Evolutionary conservation across 192 early-diverging fungal species (phyloP).

Genomic region (Coemansia sp.): DNA sequence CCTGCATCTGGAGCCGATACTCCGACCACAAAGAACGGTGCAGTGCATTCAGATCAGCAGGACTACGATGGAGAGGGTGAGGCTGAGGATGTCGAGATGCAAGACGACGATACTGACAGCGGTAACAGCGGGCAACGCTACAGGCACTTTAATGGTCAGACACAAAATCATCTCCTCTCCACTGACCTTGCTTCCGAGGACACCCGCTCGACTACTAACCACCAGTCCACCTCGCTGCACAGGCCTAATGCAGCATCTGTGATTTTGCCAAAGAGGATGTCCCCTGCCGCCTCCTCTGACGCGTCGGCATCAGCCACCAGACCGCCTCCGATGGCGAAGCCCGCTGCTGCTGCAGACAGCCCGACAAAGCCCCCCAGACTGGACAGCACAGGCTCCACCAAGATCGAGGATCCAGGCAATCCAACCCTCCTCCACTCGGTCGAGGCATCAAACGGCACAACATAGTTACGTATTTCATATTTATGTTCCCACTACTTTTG

Average conservation of each 20-base stretch:
- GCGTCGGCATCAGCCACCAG: conserved; percentile 4
- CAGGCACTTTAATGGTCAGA: neutral
- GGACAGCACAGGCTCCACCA: neutral
- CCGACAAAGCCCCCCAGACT: neutral
- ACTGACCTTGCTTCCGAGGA: neutral
- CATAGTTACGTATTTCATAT: conserved; percentile 12
- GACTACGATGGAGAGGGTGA: conserved; percentile 36
- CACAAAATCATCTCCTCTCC: neutral
- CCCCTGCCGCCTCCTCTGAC: neutral
- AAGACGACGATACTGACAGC: conserved; percentile 40
- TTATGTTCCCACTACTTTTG: neutral
- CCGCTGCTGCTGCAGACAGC: conserved; percentile 10
- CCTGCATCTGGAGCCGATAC: conserved; percentile 33
- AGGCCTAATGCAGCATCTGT: conserved; percentile 11
- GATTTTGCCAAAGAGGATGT: conserved; percentile 11
- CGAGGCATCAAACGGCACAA: conserved; percentile 15
- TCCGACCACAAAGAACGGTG: conserved; percentile 27
- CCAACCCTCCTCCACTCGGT: neutral
- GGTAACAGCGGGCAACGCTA: neutral
- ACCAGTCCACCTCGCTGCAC: neutral
- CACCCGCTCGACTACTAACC: neutral
- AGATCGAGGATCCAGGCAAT: neutral
- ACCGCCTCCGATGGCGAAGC: conserved; percentile 40
- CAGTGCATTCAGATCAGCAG: neutral
- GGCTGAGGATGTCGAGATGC: conserved; percentile 52